Percentiles rank a stretch among this genome's conserved stretches.
These are phyloP conservation scores for Quercus tomentella DNA, from an alignment of 331 rosid species.

Conservation along the genomic window DNA sequence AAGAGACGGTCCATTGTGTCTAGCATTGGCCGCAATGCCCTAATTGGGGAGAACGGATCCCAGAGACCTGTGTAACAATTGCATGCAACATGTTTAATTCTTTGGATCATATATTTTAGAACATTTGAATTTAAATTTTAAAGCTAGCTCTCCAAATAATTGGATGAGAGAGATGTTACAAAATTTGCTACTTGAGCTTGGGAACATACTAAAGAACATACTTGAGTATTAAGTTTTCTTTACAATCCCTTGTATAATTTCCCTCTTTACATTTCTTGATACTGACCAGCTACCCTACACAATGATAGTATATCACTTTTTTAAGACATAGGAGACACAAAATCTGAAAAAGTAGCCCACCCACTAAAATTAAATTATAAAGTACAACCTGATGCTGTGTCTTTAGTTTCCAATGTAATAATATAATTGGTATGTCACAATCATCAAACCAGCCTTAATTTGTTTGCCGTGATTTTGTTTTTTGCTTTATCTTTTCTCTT, in stretches of 20 bases:
- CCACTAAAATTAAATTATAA: neutral
- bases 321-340: neutral
- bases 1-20: constrained; percentile 67
- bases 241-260: neutral
- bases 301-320: neutral
- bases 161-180: neutral
- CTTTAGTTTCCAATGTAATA: neutral
- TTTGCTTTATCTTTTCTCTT: too few species aligned
- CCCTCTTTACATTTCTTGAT: neutral
- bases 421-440: neutral
- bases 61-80: constrained; percentile 38
- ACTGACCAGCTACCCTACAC: neutral
- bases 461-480: too few species aligned
- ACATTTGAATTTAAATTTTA: neutral
- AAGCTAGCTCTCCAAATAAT: too few species aligned
- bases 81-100: neutral
- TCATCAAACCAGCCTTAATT: neutral
- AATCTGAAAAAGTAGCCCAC: neutral
- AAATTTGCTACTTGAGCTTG: neutral
- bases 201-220: neutral
- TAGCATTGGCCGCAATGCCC: constrained; percentile 75
- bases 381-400: neutral
- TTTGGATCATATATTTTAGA: neutral
- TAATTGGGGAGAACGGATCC: constrained; percentile 76
- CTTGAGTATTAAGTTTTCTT: neutral